phyloP scores from a whole-genome alignment of 2,329 filamentous ascomycete species.

The Proliferodiscus dingleyae region DNA sequence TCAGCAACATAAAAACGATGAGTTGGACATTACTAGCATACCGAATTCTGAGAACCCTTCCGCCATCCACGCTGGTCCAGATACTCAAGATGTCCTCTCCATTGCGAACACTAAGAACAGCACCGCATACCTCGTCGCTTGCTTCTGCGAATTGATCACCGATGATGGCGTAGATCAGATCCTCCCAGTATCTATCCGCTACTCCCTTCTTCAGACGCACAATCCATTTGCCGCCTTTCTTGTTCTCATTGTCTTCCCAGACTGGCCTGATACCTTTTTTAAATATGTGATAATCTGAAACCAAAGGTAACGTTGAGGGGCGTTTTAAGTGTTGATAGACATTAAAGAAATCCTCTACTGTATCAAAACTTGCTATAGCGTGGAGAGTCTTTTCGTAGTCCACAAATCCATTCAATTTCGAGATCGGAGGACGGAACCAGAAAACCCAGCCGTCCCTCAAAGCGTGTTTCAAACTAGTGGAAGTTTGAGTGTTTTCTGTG shows the following conservation, averaged over 20 bases:
- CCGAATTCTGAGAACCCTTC: conserved; percentile 93
- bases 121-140: conserved; percentile 89
- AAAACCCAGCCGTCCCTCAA: conserved; percentile 90
- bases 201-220: conserved; percentile 96
- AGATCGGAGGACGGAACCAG: conserved; percentile 95
- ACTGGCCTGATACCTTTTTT: conserved; percentile 94
- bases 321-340: conserved; percentile 86
- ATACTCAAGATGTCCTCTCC: conserved; percentile 97
- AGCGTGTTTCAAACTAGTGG: conserved; percentile 46
- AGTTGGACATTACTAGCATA: conserved; percentile 41
- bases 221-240: conserved; percentile 95
- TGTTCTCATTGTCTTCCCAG: conserved; percentile 98
- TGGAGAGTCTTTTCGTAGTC: conserved; percentile 98
- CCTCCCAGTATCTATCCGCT: conserved; percentile 94
- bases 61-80: conserved; percentile 92
- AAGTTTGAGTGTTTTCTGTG: conserved; percentile 12
- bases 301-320: conserved; percentile 79
- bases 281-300: conserved; percentile 98
- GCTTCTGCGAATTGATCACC: conserved; percentile 94
- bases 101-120: conserved; percentile 88
- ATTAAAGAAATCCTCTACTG: conserved; percentile 85
- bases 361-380: conserved; percentile 74
- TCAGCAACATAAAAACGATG: conserved; percentile 11
- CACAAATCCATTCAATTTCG: conserved; percentile 79
- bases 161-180: conserved; percentile 81